A percentile compares a stretch with the other conserved stretches of the same genome.
Conservation (phyloP, 306 rosid species). For the Dryas drummondii region DNA sequence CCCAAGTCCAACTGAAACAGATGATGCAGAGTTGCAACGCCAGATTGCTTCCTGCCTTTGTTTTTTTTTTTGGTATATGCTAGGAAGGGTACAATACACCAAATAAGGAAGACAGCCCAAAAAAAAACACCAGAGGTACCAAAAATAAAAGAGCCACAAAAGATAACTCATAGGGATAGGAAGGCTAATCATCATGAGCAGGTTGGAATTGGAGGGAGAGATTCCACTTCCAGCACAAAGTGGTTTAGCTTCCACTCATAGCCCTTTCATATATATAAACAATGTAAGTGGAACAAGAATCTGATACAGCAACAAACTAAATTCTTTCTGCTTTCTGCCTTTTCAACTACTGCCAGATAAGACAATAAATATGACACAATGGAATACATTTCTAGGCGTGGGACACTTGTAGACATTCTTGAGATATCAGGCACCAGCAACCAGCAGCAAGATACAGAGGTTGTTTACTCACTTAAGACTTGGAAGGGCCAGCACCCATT, state of each 20-base stretch:
- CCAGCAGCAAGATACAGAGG: constrained; percentile 8
- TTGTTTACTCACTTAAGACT: constrained; percentile 20
- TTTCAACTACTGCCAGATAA: background rate
- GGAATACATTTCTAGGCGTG: constrained; percentile 1
- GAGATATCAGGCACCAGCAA: background rate
- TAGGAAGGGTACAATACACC: background rate
- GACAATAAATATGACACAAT: background rate
- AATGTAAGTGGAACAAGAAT: background rate
- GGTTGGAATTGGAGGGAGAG: background rate
- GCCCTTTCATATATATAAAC: constrained; percentile 10
- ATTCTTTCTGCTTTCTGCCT: constrained; percentile 9
- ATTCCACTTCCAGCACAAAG: background rate
- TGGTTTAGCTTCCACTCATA: too few relatives aligned
- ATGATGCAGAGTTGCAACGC: constrained; percentile 8
- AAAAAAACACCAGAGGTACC: background rate
- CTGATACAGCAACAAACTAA: background rate
- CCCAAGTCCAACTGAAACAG: too few relatives aligned
- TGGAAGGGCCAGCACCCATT: constrained; percentile 65
- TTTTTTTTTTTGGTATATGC: background rate
- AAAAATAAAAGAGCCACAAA: background rate
- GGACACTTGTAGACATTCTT: background rate
- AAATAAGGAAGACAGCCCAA: background rate
- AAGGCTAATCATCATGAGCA: background rate
- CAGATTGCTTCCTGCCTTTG: constrained; percentile 1
- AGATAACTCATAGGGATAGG: background rate